A percentile compares a stretch with the other conserved stretches of the same genome.
Evolutionary conservation across 768 basidiomycete species (phyloP).

Genomic region (Kwoniella mangroviensis): DNA sequence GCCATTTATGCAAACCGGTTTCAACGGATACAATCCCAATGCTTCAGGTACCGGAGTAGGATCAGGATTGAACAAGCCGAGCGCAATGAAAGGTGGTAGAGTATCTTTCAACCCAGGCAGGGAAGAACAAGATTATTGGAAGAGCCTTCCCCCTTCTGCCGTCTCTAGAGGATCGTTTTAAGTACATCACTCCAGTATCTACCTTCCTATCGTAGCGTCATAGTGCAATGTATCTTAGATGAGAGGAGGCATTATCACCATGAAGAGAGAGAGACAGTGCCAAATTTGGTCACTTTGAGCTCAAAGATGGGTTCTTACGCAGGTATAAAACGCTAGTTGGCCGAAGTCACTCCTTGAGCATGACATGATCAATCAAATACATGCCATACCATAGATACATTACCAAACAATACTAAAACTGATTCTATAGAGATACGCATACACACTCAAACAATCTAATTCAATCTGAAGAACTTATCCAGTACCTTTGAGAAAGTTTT

Average conservation of each 20-base stretch:
- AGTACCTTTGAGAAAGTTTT: conserved; percentile 49
- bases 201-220: neutral
- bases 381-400: neutral
- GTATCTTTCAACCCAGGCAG: neutral
- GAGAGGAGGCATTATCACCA: too few relatives aligned
- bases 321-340: too few relatives aligned
- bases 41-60: too few relatives aligned
- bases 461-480: conserved; percentile 47
- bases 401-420: neutral
- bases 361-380: neutral
- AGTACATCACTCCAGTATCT: neutral
- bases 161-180: too few relatives aligned
- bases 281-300: too few relatives aligned
- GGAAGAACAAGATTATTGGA: neutral
- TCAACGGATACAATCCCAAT: neutral
- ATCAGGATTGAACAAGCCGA: neutral
- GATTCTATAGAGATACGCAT: too few relatives aligned
- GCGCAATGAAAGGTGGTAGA: neutral
- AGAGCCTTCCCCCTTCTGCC: too few relatives aligned
- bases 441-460: conserved; percentile 1
- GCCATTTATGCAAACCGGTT: neutral
- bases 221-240: neutral
- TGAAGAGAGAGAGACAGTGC: too few relatives aligned
- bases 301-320: too few relatives aligned
- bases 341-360: too few relatives aligned